Evolutionary conservation across 1,139 yeast genomes (phyloP), one percentile per base, ranked within the genome.

Genomic region (Meyerozyma sp.): DNA sequence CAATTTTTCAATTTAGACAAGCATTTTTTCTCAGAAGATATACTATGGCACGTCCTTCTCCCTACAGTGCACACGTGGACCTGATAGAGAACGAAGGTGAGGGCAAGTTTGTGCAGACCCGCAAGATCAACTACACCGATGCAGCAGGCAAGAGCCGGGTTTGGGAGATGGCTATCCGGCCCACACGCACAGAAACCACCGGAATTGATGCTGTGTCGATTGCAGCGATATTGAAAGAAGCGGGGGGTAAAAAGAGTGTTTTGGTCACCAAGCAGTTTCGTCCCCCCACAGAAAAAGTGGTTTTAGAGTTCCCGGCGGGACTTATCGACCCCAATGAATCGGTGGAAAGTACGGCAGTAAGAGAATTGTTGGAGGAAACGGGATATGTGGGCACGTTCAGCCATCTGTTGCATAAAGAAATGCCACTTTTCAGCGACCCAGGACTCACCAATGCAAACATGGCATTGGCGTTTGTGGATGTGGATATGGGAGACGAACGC

Each of bases 251-350:
- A 21, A 55, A 66, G 13, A 72, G 73, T 27, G 67, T 91, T 36
- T 76, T 91, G 3, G 69, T 91, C 28, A 93, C 88, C 55, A 87
- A 86, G 59, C 98, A 91, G 60, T 91, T 85, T 65, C 75, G 98
- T 45, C 96, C 98, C 2, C 98, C 98, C 1, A 85, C 86, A 8
- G 83, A 77, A 44, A 90, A 89, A 23, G 89, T 91, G 2, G 85
- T 93, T 57, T 81, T 93, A 50, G 98, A 93, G 62, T 75, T 91
- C 55, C 98, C 98, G 0, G 98, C 98, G 0, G 98, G 98, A 0
- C 70, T 93, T 47, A 77, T 93, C 39, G 98, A 93, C 61, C 89
- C 94, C 1, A 75, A 79, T 42, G 98, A 93, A 59, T 62, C 84
- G 1, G 66, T 89, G 34, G 90, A 83, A 51, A 63, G 77, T 3